A percentile compares a stretch with the other conserved stretches of the same genome.
These are phyloP conservation scores for Xylaria sp. DNA, from an alignment of 2,329 filamentous ascomycete genomes.

Conservation along the genomic window DNA sequence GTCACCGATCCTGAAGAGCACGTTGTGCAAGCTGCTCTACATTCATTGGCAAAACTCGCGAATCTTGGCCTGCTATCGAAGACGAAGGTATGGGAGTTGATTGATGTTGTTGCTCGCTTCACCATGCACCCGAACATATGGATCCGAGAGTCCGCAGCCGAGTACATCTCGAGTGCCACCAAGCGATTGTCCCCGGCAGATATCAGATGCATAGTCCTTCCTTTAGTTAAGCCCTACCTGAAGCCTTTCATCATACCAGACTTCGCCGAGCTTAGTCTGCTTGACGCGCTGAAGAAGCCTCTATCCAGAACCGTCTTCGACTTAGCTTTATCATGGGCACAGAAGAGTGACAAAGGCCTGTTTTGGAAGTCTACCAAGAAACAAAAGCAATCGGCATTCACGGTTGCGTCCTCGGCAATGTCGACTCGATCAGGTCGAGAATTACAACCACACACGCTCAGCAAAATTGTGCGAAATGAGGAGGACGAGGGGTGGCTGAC, in stretches of 20 bases:
- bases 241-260: conserved; percentile 63
- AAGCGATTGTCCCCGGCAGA: conserved; percentile 74
- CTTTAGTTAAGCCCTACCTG: conserved; percentile 74
- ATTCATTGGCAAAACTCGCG: conserved; percentile 83
- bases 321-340: conserved; percentile 78
- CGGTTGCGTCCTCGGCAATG: conserved; percentile 53
- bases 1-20: conserved; percentile 89
- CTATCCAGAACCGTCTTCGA: conserved; percentile 77
- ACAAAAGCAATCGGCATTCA: conserved; percentile 59
- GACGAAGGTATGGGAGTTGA: conserved; percentile 78
- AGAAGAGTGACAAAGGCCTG: conserved; percentile 69
- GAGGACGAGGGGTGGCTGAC: conserved; percentile 94
- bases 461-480: conserved; percentile 68
- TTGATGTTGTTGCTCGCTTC: conserved; percentile 77
- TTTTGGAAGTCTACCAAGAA: conserved; percentile 82
- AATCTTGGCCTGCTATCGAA: conserved; percentile 82
- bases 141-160: conserved; percentile 84
- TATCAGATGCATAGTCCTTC: conserved; percentile 74
- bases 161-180: conserved; percentile 74
- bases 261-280: conserved; percentile 66
- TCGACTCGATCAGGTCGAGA: conserved; percentile 54
- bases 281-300: conserved; percentile 79
- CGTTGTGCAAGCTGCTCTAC: conserved; percentile 84
- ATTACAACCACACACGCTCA: conserved; percentile 51
- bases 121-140: conserved; percentile 91